These are phyloP conservation scores for Quercus tomentella DNA, from an alignment of 331 rosid species.

Conservation along the genomic window DNA sequence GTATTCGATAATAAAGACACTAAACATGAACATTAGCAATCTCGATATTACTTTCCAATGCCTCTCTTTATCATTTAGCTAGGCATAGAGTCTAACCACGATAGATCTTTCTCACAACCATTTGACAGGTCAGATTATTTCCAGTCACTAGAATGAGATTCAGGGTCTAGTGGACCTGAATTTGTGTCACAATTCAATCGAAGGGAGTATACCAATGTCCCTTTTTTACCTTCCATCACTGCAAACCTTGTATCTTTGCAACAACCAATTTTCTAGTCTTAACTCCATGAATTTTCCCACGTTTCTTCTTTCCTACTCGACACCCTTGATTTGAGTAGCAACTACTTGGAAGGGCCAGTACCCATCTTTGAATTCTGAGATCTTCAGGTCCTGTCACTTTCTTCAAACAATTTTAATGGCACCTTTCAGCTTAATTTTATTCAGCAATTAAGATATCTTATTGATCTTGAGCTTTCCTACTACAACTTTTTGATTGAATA, in stretches of 20 bases:
- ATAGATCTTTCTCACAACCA: constrained; percentile 30
- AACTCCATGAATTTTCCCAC: neutral
- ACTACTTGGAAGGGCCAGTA: constrained; percentile 35
- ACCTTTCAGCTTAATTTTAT: neutral
- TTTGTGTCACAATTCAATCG: constrained; percentile 25
- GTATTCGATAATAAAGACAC: too few relatives aligned
- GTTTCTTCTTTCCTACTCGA: constrained; percentile 21
- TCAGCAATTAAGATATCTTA: constrained; percentile 21
- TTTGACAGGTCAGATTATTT: constrained; percentile 23
- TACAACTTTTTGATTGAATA: too few relatives aligned
- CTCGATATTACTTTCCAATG: too few relatives aligned
- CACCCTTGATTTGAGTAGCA: constrained; percentile 40
- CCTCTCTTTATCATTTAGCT: constrained; percentile 5
- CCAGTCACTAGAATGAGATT: constrained; percentile 25
- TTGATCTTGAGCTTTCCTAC: constrained; percentile 32
- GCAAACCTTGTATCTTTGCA: constrained; percentile 26
- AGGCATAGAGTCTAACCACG: constrained; percentile 16
- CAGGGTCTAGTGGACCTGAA: constrained; percentile 11
- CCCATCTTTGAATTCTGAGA: constrained; percentile 23
- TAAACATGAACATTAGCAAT: too few relatives aligned
- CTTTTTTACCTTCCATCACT: constrained; percentile 31
- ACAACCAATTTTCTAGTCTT: neutral
- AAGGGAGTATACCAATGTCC: constrained; percentile 29
- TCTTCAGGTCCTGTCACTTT: constrained; percentile 30
- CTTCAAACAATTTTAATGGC: constrained; percentile 46